These are phyloP conservation scores for Sarocladium brachiariae DNA, from an alignment of 2,329 filamentous ascomycete species.

Conservation along the genomic window DNA sequence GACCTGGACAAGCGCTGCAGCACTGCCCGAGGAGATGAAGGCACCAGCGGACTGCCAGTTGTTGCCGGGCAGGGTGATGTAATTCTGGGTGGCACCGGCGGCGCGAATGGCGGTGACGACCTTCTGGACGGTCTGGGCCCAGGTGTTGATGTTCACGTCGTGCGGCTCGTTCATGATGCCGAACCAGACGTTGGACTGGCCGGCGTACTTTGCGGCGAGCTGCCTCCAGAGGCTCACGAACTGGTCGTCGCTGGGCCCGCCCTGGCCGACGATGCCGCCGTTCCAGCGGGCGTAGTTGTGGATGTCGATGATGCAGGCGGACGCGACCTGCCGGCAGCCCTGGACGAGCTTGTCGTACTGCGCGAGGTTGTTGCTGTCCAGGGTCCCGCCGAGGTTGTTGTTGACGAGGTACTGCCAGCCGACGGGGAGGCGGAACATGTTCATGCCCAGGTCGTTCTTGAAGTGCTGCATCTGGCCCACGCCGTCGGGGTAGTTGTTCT, in stretches of 20 bases:
- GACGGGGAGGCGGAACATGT: constrained; percentile 46
- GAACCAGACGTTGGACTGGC: constrained; percentile 46
- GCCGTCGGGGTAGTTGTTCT: constrained; percentile 25
- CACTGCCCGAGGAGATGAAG: constrained; percentile 42
- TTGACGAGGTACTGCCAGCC: constrained; percentile 54
- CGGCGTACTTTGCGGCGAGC: constrained; percentile 52
- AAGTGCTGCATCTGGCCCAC: constrained; percentile 52
- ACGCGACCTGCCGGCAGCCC: constrained; percentile 48
- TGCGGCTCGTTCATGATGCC: constrained; percentile 67
- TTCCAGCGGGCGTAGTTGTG: constrained; percentile 57
- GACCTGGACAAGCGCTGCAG: constrained; percentile 42
- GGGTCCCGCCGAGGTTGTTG: constrained; percentile 39
- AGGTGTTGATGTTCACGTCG: constrained; percentile 47
- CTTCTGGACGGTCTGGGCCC: constrained; percentile 54
- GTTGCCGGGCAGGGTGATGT: constrained; percentile 58
- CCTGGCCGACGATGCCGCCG: constrained; percentile 56
- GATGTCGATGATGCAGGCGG: constrained; percentile 53
- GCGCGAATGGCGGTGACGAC: constrained; percentile 59
- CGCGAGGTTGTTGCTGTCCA: constrained; percentile 40
- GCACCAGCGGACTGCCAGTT: constrained; percentile 47
- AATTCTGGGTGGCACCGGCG: constrained; percentile 52
- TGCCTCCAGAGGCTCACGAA: constrained; percentile 53
- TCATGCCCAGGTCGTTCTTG: constrained; percentile 41
- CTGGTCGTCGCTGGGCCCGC: constrained; percentile 51
- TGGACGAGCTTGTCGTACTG: constrained; percentile 51